Conservation (phyloP, 2,329 filamentous ascomycete species). For the Fusarium pseudocircinatum region DNA sequence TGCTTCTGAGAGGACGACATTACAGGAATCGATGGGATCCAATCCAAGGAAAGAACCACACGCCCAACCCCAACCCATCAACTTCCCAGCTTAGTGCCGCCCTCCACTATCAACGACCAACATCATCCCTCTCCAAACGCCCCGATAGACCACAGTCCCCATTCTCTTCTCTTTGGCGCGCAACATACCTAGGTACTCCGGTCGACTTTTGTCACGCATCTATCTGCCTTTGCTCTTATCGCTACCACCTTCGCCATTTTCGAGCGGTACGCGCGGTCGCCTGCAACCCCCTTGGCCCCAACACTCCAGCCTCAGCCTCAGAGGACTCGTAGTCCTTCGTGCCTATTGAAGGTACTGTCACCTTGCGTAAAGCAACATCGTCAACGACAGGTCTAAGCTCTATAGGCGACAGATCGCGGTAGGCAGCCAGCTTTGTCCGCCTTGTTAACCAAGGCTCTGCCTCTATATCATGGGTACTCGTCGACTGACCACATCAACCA, state of each 20-base stretch:
- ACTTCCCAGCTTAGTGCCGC: conserved; percentile 34
- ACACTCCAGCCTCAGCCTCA: conserved; percentile 8
- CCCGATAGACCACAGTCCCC: conserved; percentile 37
- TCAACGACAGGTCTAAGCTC: conserved; percentile 21
- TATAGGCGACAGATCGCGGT: conserved; percentile 11
- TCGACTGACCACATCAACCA: conserved; percentile 37
- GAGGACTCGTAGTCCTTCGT: conserved; percentile 33
- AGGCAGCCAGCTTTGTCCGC: conserved; percentile 17
- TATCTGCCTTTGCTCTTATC: conserved; percentile 14
- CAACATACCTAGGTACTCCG: conserved; percentile 19
- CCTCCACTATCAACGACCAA: conserved; percentile 42
- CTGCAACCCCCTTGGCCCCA: conserved; percentile 37
- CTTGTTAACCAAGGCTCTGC: conserved; percentile 9
- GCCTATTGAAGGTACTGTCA: conserved; percentile 8
- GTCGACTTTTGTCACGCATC: conserved; percentile 19
- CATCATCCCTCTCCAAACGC: conserved; percentile 41
- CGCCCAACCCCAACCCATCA: conserved; percentile 38
- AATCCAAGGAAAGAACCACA: conserved; percentile 36
- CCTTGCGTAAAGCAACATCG: conserved; percentile 33
- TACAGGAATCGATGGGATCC: conserved; percentile 31
- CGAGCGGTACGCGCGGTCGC: conserved; percentile 48
- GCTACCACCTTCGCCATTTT: conserved; percentile 33
- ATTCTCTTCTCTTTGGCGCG: conserved; percentile 31
- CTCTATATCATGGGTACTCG: conserved; percentile 36
- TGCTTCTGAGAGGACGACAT: conserved; percentile 11